Evolutionary conservation across 768 basidiomycete species (phyloP), one percentile per base, ranked within the genome.

Genomic region (Crepidotus variabilis): DNA sequence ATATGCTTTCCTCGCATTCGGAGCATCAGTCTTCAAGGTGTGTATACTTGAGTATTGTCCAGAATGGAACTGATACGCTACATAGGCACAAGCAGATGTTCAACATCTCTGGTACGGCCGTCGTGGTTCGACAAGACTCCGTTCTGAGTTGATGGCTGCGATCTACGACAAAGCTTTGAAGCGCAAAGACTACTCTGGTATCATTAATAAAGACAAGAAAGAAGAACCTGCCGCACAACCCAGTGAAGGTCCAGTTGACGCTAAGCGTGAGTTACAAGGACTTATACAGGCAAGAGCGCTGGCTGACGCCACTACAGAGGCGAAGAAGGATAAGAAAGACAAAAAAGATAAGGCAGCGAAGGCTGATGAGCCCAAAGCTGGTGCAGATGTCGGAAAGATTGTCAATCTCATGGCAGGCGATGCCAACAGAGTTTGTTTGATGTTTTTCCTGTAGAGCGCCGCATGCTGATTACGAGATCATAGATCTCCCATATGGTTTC

Each of bases 131-230:
- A 87, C 87, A 1, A 78, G 90, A 21, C 83, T 92, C 2, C 85
- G 90, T 7, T 79, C 81, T 11, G 89, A 90, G 71, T 79, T 95
- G 16, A 94, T 92, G 86, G 85, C 90, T 0, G 72, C 86, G 1
- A 90, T 96, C 52, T 96, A 94, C 64, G 89, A 93, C 68, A 97
- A 97, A 67, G 82, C 92, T 0, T 71, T 96, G 34, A 88, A 87
- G 68, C 75, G 94, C 28, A 87, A 84, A 65, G 93, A 95, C 66
- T 90, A 85, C 57, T 90, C 90, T 0, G 94, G 93, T 0, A 74
- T 92, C 36, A 75, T 90, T 8, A 72, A 75, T 13, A 71, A 75
- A 61, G 67, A 69, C 14, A 67, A 67, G 60, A 68, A 69, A 34
- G 63, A 54, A 7, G 69, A 68, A 13, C 66, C 63, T 4, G 63